phyloP scores from a whole-genome alignment of 139 green algal genomes.

The Parachlorella kessleri region DNA sequence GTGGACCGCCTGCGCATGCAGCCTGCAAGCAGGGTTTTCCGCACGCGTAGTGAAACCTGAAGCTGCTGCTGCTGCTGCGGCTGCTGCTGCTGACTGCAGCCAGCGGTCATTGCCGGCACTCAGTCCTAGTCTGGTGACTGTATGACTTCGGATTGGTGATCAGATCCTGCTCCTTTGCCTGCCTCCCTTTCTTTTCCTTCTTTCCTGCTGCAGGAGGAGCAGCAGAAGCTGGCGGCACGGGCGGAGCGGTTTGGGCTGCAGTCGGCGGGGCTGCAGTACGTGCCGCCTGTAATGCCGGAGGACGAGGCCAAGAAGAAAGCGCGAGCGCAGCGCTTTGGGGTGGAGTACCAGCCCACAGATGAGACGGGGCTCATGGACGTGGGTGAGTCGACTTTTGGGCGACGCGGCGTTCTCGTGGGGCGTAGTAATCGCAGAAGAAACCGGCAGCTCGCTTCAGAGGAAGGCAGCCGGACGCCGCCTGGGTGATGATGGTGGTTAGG shows the following conservation, averaged over 20 bases:
- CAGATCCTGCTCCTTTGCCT: too few relatives aligned
- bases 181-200: background rate
- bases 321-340: slow-evolving; percentile 71
- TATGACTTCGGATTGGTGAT: too few relatives aligned
- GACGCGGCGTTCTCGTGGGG: background rate
- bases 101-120: too few relatives aligned
- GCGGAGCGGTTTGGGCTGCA: slow-evolving; percentile 59
- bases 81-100: too few relatives aligned
- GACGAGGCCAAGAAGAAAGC: slow-evolving; percentile 53
- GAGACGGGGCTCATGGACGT: slow-evolving; percentile 67
- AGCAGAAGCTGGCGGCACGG: slow-evolving; percentile 52
- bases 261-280: slow-evolving; percentile 28
- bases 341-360: slow-evolving; percentile 54
- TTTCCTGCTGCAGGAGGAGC: slow-evolving; percentile 65
- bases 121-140: too few relatives aligned
- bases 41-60: too few relatives aligned
- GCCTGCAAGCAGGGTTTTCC: too few relatives aligned
- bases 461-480: background rate
- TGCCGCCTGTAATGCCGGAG: slow-evolving; percentile 17
- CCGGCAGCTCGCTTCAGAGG: too few relatives aligned
- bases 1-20: too few relatives aligned
- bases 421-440: too few relatives aligned
- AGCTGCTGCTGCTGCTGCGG: too few relatives aligned
- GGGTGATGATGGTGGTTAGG: background rate
- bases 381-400: slow-evolving; percentile 31